phyloP scores from a whole-genome alignment of 1,139 yeast genomes.

The Suhomyces choctaworum region DNA sequence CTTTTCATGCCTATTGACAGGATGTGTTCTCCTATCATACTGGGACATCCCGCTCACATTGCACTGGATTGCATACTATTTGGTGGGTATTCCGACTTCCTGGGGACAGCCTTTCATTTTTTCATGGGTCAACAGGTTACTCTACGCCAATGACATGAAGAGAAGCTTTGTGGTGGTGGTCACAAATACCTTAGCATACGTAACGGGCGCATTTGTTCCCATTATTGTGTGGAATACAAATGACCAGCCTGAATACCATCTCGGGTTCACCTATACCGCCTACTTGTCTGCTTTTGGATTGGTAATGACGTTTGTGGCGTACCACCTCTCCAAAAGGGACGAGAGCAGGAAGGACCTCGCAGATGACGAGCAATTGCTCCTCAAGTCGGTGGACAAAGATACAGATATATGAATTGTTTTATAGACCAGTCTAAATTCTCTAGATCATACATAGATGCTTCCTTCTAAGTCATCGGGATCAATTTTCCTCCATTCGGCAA shows the following conservation, averaged over 20 bases:
- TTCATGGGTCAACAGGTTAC: slow-evolving; percentile 53
- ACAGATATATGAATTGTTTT: background rate
- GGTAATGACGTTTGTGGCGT: slow-evolving; percentile 27
- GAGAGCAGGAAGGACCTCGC: background rate
- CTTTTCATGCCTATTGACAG: slow-evolving; percentile 16
- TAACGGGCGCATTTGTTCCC: slow-evolving; percentile 50
- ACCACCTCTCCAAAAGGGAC: slow-evolving; percentile 15
- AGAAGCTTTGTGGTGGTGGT: slow-evolving; percentile 50
- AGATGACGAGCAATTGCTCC: background rate
- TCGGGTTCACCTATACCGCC: slow-evolving; percentile 55
- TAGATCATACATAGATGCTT: slow-evolving; percentile 4
- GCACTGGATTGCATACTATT: slow-evolving; percentile 19
- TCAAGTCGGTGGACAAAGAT: background rate
- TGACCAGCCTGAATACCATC: slow-evolving; percentile 48
- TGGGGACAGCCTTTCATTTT: slow-evolving; percentile 51
- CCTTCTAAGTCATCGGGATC: slow-evolving; percentile 8
- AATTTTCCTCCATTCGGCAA: slow-evolving; percentile 28
- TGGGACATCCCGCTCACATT: slow-evolving; percentile 20
- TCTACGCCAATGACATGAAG: slow-evolving; percentile 49
- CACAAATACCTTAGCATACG: slow-evolving; percentile 54
- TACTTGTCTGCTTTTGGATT: slow-evolving; percentile 44
- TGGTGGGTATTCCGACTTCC: slow-evolving; percentile 17
- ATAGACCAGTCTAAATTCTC: background rate
- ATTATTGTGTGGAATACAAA: slow-evolving; percentile 34
- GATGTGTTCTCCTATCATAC: slow-evolving; percentile 16